Conservation (phyloP, 208 protist genomes). For the Crithidia sp. region DNA sequence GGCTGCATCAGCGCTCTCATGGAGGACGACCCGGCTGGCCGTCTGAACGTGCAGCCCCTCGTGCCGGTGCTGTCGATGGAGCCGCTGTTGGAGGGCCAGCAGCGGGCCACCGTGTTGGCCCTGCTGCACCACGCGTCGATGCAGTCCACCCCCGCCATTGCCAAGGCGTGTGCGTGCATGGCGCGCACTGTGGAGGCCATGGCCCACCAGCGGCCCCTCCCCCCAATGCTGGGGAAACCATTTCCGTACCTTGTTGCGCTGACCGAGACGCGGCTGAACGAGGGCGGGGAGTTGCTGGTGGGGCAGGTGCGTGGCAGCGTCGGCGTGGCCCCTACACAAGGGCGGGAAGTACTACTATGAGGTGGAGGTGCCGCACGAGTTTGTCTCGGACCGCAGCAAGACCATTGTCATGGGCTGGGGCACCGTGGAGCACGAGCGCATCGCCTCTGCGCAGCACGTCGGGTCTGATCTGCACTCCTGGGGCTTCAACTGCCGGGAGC, state of each 20-base stretch:
- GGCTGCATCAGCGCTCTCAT: constrained; percentile 57
- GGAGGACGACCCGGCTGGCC: constrained; percentile 46
- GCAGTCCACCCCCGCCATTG: constrained; percentile 39
- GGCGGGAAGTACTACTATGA: constrained; percentile 85
- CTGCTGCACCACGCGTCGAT: constrained; percentile 63
- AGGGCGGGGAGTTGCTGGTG: constrained; percentile 73
- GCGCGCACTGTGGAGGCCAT: constrained; percentile 63
- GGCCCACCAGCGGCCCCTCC: constrained; percentile 48
- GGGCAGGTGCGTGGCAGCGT: constrained; percentile 89
- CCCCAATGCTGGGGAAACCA: constrained; percentile 49
- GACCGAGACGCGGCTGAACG: constrained; percentile 70
- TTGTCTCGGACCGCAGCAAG: constrained; percentile 37
- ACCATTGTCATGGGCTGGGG: constrained; percentile 89
- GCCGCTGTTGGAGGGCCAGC: constrained; percentile 69
- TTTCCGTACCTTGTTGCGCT: constrained; percentile 81
- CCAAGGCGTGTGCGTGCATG: constrained; percentile 64
- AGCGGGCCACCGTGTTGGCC: constrained; percentile 63
- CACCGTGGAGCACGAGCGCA: constrained; percentile 85
- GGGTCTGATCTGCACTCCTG: constrained; percentile 89
- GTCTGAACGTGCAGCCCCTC: constrained; percentile 59
- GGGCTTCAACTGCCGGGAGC: constrained; percentile 88
- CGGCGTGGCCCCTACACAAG: constrained; percentile 56
- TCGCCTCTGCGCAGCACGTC: constrained; percentile 81
- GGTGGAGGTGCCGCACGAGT: constrained; percentile 68
- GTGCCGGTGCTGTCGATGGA: constrained; percentile 41